A percentile compares a stretch with the other conserved stretches of the same genome.
Conservation (phyloP, 2,329 filamentous ascomycete genomes). For the Dothistroma pini region DNA sequence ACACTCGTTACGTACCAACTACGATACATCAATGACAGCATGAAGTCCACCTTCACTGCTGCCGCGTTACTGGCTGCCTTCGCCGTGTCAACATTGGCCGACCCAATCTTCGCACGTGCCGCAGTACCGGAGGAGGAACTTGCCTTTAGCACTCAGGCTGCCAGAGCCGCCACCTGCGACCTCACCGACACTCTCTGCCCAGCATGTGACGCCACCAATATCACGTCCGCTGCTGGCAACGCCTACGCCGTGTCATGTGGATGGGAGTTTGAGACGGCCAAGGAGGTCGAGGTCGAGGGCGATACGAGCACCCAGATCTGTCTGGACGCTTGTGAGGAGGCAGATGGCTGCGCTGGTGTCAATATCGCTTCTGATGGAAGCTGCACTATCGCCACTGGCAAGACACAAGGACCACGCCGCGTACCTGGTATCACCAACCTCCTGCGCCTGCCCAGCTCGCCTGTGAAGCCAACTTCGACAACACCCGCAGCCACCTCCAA, state of each 20-base stretch:
- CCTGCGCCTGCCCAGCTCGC: slow-evolving; percentile 7
- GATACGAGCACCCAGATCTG: slow-evolving; percentile 16
- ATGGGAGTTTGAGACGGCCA: slow-evolving; percentile 14
- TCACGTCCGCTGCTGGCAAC: slow-evolving; percentile 20
- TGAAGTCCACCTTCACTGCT: slow-evolving; percentile 6
- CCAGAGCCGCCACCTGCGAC: slow-evolving; percentile 12
- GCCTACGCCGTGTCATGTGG: slow-evolving; percentile 26
- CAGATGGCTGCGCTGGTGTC: slow-evolving; percentile 24
- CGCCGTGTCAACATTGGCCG: slow-evolving; percentile 4
- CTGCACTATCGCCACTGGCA: slow-evolving; percentile 19
- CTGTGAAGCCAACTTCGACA: slow-evolving; percentile 9
- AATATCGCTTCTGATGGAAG: slow-evolving; percentile 24
- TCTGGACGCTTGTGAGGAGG: slow-evolving; percentile 27
- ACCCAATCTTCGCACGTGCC: background rate
- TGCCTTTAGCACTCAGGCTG: slow-evolving; percentile 2
- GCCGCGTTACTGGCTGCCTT: slow-evolving; percentile 4
- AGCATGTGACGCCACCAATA: slow-evolving; percentile 22
- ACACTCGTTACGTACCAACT: background rate
- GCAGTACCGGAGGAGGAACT: background rate
- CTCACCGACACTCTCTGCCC: slow-evolving; percentile 20
- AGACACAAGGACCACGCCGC: slow-evolving; percentile 14
- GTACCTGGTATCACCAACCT: slow-evolving; percentile 15
- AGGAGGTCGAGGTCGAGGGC: slow-evolving; percentile 15
- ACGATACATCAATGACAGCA: background rate
- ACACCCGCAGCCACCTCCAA: slow-evolving; percentile 3